These are phyloP conservation scores for Rhizoctonia solani DNA, from an alignment of 1,284 basidiomycete species.

Conservation along the genomic window DNA sequence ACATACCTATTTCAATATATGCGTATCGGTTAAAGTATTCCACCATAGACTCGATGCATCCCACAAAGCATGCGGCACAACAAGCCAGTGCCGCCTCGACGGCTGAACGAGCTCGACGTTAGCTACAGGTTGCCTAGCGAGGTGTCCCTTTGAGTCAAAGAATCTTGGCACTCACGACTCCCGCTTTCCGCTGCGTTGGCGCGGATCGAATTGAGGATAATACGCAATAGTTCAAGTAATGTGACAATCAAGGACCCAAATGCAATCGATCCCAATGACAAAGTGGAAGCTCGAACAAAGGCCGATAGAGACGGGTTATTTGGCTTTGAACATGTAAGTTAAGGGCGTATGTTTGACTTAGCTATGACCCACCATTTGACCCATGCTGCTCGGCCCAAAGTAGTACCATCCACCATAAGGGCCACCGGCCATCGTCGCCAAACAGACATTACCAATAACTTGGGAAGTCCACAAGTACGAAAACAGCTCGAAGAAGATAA, in stretches of 20 bases:
- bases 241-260: slow-evolving; percentile 91
- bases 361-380: slow-evolving; percentile 56
- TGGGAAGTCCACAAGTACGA: slow-evolving; percentile 84
- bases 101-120: slow-evolving; percentile 45
- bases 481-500: slow-evolving; percentile 79
- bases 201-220: slow-evolving; percentile 66
- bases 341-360: neutral
- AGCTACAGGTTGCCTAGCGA: neutral
- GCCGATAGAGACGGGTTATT: slow-evolving; percentile 71
- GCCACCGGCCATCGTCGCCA: slow-evolving; percentile 80
- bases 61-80: slow-evolving; percentile 79
- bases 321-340: slow-evolving; percentile 53
- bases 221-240: slow-evolving; percentile 73
- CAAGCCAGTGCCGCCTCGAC: slow-evolving; percentile 77
- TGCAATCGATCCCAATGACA: slow-evolving; percentile 86
- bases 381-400: slow-evolving; percentile 65
- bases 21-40: slow-evolving; percentile 87
- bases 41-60: slow-evolving; percentile 69
- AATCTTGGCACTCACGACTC: slow-evolving; percentile 65
- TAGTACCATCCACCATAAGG: slow-evolving; percentile 72
- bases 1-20: slow-evolving; percentile 71
- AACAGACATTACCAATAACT: slow-evolving; percentile 76
- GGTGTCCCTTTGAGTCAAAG: neutral
- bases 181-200: slow-evolving; percentile 75
- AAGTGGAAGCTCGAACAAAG: slow-evolving; percentile 79